Evolutionary conservation across 75 land plant genomes (phyloP), one percentile per base, ranked within the genome.

Genomic region (Cunninghamia lanceolata): DNA sequence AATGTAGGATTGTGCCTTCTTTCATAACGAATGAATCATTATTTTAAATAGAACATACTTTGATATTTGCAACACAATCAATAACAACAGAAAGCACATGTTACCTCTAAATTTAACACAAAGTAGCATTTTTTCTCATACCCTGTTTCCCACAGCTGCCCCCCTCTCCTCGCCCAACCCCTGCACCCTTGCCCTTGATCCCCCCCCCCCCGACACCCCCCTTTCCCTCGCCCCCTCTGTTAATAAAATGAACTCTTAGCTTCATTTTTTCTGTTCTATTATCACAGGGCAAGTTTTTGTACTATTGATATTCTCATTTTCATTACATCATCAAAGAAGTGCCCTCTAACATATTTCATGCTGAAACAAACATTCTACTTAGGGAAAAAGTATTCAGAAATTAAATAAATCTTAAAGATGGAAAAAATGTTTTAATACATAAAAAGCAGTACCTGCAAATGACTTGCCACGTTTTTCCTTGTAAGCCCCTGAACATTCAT

Each of bases 391-490:
- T 39, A 36, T 42, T 42, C 46, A 34, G 36, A 4, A 73, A 47
- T 32, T 13, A n/a, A 63, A 43, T 59, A 63, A 30, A 17, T 36
- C 17, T 9, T 25, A 30, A 63, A 5, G 30, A 63, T 63, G 30
- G 68, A 63, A 63, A 63, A 63, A 82, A 32, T 21, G 53, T 50
- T 21, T 71, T 2, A 86, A 82, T 39, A 53, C 36, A 81, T n/a
- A 32, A 77, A 35, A 79, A 46, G 34, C 63, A 84, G 39, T 54
- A 95, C 99, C 99, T 96, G 99, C 88, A 96, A 91, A 88, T 96
- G 99, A 85, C 99, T 96, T 28, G 99, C 99, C 83, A 96, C 99
- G 90, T 96, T 96, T 84, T 95, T 97, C 83, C 99, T 96, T 45
- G 99, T 96, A 71, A 96, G 88, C 35, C 97, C 96, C 54, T 94